These are phyloP conservation scores for Candida silvatica DNA, from an alignment of 805 yeast species.

Conservation along the genomic window DNA sequence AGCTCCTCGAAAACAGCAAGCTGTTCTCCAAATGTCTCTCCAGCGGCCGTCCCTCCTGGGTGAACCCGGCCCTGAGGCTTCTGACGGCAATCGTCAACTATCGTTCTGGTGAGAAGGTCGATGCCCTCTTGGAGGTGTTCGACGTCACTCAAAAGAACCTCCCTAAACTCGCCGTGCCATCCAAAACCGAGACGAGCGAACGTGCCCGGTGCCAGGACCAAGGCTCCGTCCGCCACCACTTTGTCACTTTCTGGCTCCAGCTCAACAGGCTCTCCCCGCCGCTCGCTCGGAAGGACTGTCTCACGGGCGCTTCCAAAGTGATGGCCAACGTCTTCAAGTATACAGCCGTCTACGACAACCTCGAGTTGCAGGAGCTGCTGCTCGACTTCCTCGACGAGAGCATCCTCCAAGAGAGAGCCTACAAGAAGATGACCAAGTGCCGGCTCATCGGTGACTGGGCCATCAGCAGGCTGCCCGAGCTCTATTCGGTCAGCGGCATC, in stretches of 20 bases:
- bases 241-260: slow-evolving; percentile 53
- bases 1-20: slow-evolving; percentile 44
- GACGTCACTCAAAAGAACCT: slow-evolving; percentile 58
- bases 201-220: slow-evolving; percentile 26
- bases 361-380: slow-evolving; percentile 29
- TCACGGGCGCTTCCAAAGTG: slow-evolving; percentile 47
- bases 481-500: slow-evolving; percentile 30
- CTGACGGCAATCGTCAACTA: slow-evolving; percentile 43
- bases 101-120: slow-evolving; percentile 40
- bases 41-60: slow-evolving; percentile 44
- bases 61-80: slow-evolving; percentile 55
- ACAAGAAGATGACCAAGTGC: slow-evolving; percentile 62
- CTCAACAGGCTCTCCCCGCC: slow-evolving; percentile 42
- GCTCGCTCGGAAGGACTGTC: slow-evolving; percentile 53
- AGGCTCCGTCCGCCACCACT: slow-evolving; percentile 44
- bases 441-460: slow-evolving; percentile 74
- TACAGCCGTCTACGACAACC: slow-evolving; percentile 45
- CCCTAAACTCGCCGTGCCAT: slow-evolving; percentile 52
- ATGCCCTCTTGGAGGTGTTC: slow-evolving; percentile 53
- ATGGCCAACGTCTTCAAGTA: slow-evolving; percentile 63
- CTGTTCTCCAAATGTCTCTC: slow-evolving; percentile 61
- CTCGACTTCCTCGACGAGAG: slow-evolving; percentile 38
- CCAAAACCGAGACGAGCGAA: slow-evolving; percentile 35
- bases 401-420: slow-evolving; percentile 51
- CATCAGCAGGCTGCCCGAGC: slow-evolving; percentile 44